These are phyloP conservation scores for Nelumbo lutea DNA, from an alignment of 164 flowering plant species.

Conservation along the genomic window DNA sequence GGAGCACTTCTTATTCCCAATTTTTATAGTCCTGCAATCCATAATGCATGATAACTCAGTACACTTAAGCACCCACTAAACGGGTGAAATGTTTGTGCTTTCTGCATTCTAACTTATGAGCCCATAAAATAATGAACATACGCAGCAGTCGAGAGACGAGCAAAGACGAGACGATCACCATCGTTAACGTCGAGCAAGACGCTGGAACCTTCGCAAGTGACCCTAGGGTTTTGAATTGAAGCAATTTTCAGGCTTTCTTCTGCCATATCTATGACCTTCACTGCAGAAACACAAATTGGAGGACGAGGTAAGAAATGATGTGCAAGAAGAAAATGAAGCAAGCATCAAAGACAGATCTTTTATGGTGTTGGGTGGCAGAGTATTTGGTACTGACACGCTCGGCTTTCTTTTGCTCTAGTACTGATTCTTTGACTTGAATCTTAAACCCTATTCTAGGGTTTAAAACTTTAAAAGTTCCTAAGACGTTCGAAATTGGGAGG, in stretches of 20 bases:
- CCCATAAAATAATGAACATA: conserved; percentile 19
- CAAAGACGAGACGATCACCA: conserved; percentile 83
- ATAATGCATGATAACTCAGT: background rate
- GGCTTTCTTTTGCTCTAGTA: no score
- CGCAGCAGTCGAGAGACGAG: conserved; percentile 75
- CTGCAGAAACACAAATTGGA: background rate
- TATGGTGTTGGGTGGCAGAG: background rate
- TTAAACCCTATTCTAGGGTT: no score
- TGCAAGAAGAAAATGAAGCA: no score
- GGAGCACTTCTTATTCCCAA: conserved; percentile 69
- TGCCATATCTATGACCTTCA: conserved; percentile 18
- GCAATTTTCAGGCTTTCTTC: conserved; percentile 11
- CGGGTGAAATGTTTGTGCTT: background rate
- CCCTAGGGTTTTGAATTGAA: conserved; percentile 41
- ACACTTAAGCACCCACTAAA: background rate
- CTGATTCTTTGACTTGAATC: no score
- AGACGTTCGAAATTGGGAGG: no score
- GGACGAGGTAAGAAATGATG: background rate
- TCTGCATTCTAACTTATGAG: no score
- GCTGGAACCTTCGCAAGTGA: conserved; percentile 96
- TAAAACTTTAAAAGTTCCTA: no score
- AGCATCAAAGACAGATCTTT: no score
- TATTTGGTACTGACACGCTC: background rate
- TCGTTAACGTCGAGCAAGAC: conserved; percentile 95
- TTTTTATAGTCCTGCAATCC: conserved; percentile 67